phyloP scores from a whole-genome alignment of 225 moss, liverwort and hornwort species.

The Neckera pumila region DNA sequence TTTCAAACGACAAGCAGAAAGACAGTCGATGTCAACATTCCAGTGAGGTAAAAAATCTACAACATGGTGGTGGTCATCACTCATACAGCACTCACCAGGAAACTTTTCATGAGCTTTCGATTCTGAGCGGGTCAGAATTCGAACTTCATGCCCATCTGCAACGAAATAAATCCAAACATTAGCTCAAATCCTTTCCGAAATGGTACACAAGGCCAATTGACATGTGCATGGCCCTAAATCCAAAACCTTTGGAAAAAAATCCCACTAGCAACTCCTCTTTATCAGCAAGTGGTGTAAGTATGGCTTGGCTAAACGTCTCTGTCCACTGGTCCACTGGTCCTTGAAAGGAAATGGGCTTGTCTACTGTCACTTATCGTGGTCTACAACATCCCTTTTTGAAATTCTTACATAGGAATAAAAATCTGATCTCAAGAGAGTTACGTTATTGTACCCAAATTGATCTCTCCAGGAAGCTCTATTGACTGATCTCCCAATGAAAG shows the following conservation, averaged over 20 bases:
- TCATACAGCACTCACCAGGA: slow-evolving; percentile 33
- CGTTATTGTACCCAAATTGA: background rate
- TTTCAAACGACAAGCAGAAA: background rate
- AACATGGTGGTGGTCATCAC: background rate
- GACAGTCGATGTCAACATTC: background rate
- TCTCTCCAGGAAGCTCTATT: background rate
- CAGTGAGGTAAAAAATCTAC: background rate
- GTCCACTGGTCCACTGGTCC: background rate
- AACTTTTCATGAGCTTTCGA: slow-evolving; percentile 60
- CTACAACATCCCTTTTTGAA: background rate
- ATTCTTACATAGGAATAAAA: background rate
- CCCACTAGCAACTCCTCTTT: background rate
- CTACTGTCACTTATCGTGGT: background rate
- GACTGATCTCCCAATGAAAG: background rate
- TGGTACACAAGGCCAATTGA: background rate
- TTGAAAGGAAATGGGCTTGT: background rate
- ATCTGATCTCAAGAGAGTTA: background rate
- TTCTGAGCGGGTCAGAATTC: slow-evolving; percentile 74
- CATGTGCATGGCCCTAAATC: background rate
- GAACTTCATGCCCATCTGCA: slow-evolving; percentile 80
- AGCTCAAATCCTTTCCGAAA: background rate
- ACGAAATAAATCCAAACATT: background rate
- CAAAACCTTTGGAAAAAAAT: background rate
- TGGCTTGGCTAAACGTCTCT: background rate
- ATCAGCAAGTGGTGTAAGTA: background rate